A percentile compares a stretch with the other conserved stretches of the same genome.
Conservation (phyloP, 2,329 filamentous ascomycete genomes). For the Penicillium crustosum region DNA sequence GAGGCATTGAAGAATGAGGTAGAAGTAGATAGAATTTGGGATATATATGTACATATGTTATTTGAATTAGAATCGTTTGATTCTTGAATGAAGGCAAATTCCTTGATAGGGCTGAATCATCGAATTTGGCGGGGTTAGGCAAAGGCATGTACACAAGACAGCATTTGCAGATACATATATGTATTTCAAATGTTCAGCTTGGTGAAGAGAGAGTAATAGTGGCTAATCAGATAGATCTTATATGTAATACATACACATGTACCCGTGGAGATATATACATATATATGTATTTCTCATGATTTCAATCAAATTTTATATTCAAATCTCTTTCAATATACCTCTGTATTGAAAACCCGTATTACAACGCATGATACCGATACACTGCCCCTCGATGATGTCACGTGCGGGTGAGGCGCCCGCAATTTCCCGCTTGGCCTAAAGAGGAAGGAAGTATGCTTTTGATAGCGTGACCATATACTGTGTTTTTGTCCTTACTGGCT, state of each 20-base stretch:
- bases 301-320: background rate
- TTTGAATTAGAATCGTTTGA: background rate
- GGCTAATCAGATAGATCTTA: background rate
- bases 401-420: conserved; percentile 24
- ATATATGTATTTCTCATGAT: too few relatives aligned
- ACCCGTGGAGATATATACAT: too few relatives aligned
- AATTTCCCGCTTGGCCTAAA: conserved; percentile 16
- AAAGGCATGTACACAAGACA: background rate
- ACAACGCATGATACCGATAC: background rate
- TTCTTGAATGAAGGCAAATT: background rate
- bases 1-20: background rate
- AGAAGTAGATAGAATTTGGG: background rate
- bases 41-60: background rate
- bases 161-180: background rate
- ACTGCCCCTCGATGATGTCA: conserved; percentile 31
- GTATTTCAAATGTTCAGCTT: background rate
- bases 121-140: background rate
- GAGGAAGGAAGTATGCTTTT: conserved; percentile 9
- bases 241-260: background rate
- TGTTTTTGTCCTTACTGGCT: background rate
- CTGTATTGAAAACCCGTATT: conserved; percentile 5
- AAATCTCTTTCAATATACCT: conserved; percentile 1
- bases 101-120: background rate
- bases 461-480: conserved; percentile 1
- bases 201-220: background rate